These are phyloP conservation scores for Laguncularia racemosa DNA, from an alignment of 345 rosid species.

Conservation along the genomic window DNA sequence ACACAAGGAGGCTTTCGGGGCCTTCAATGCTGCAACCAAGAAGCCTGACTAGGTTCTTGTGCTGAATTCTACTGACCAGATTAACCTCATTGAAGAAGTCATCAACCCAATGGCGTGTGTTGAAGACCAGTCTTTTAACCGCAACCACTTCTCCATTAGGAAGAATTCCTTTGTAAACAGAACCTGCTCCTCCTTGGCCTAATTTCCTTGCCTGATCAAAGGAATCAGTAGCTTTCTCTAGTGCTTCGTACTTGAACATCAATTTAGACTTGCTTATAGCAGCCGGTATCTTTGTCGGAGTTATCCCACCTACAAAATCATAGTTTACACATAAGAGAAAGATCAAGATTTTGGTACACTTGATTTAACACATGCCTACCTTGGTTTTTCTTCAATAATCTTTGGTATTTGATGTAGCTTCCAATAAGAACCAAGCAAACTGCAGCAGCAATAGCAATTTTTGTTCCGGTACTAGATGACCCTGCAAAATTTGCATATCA, in stretches of 20 bases:
- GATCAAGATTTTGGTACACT: background rate
- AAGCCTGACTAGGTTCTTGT: conserved; percentile 59
- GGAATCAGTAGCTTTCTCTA: conserved; percentile 60
- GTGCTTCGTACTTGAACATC: conserved; percentile 54
- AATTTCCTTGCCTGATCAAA: conserved; percentile 56
- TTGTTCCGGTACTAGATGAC: background rate
- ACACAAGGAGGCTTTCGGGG: conserved; percentile 75
- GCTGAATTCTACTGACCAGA: conserved; percentile 53
- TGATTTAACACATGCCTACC: conserved; percentile 5
- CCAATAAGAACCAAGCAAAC: conserved; percentile 7
- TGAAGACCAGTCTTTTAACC: conserved; percentile 61
- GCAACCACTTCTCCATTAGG: conserved; percentile 63
- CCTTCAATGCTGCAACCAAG: conserved; percentile 90
- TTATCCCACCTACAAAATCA: background rate
- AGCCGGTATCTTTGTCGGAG: conserved; percentile 5
- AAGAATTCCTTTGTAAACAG: conserved; percentile 69
- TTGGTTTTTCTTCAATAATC: conserved; percentile 3
- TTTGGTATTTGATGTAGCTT: conserved; percentile 4
- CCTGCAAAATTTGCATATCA: conserved; percentile 6
- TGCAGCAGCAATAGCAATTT: conserved; percentile 4
- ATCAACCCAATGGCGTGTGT: conserved; percentile 64
- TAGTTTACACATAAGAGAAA: background rate
- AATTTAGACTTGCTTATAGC: conserved; percentile 14
- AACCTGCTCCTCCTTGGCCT: conserved; percentile 79
- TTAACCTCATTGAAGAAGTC: conserved; percentile 82